Conservation (phyloP, 2,329 filamentous ascomycete species). For the Penicillium polonicum region DNA sequence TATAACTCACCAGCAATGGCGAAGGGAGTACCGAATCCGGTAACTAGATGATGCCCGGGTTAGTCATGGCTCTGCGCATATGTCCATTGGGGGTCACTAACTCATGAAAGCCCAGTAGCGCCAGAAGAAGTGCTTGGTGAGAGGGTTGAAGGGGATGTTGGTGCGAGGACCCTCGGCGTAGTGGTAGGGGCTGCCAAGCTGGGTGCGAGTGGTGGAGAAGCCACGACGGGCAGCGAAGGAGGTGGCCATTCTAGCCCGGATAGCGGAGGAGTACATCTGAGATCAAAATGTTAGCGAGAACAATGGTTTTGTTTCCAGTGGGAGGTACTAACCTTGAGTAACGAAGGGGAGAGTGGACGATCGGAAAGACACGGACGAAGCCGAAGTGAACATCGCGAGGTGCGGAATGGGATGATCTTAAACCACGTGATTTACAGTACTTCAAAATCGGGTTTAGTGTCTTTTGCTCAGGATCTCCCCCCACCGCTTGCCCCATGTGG, state of each 20-base stretch:
- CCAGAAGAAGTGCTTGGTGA: conserved; percentile 78
- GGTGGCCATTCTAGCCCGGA: conserved; percentile 64
- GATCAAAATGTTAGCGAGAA: conserved; percentile 36
- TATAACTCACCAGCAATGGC: conserved; percentile 60
- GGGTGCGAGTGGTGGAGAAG: conserved; percentile 87
- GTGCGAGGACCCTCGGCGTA: conserved; percentile 93
- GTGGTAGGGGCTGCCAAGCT: conserved; percentile 89
- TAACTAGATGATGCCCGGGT: conserved; percentile 45
- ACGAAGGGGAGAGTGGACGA: conserved; percentile 25
- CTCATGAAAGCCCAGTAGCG: conserved; percentile 81
- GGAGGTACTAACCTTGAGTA: conserved; percentile 33
- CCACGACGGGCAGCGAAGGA: conserved; percentile 75
- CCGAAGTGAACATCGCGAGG: conserved; percentile 25
- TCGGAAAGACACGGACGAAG: conserved; percentile 25
- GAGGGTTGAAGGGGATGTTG: conserved; percentile 97
- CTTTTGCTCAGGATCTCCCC: conserved; percentile 2
- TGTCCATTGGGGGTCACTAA: conserved; percentile 40
- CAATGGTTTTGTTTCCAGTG: conserved; percentile 16
- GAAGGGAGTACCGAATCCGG: conserved; percentile 61
- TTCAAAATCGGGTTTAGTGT: neutral
- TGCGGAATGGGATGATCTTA: conserved; percentile 22
- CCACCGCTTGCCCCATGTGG: conserved; percentile 29
- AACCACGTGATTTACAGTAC: conserved; percentile 11
- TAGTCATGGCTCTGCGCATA: conserved; percentile 31
- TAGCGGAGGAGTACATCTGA: conserved; percentile 72